Evolutionary conservation across 2,329 filamentous ascomycete genomes (phyloP).

Genomic region (Didymella keratinophila): DNA sequence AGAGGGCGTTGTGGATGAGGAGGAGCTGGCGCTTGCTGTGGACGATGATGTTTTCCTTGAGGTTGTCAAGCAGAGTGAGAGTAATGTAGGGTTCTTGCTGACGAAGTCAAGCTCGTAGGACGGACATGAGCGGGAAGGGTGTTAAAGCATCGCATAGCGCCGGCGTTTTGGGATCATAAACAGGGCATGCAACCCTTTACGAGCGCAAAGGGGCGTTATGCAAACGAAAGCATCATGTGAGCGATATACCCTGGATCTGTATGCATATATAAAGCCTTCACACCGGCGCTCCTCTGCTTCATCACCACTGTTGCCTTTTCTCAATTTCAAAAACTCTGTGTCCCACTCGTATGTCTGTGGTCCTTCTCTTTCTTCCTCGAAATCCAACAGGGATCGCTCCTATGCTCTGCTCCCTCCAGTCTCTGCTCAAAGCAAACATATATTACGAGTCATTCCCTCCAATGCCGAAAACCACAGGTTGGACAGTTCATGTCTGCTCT

Average conservation of each 20-base stretch:
- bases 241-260: slow-evolving; percentile 12
- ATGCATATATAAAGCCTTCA: neutral
- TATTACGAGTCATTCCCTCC: no score
- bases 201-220: neutral
- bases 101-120: slow-evolving; percentile 50
- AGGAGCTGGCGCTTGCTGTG: slow-evolving; percentile 49
- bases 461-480: no score
- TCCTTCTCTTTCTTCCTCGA: neutral
- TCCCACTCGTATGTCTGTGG: neutral
- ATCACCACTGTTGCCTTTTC: neutral
- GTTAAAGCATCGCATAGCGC: slow-evolving; percentile 8
- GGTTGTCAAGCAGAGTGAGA: slow-evolving; percentile 57
- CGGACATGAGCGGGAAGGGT: neutral
- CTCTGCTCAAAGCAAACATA: no score
- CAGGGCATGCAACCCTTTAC: no score
- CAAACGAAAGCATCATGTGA: neutral
- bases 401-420: no score
- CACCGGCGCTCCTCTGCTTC: neutral
- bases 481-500: no score
- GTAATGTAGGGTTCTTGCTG: slow-evolving; percentile 59
- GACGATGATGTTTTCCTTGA: slow-evolving; percentile 61
- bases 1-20: slow-evolving; percentile 28
- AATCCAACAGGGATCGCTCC: no score
- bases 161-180: slow-evolving; percentile 3
- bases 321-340: neutral